These are phyloP conservation scores for Apiospora rasikravindrae DNA, from an alignment of 2,329 filamentous ascomycete species.

Conservation along the genomic window DNA sequence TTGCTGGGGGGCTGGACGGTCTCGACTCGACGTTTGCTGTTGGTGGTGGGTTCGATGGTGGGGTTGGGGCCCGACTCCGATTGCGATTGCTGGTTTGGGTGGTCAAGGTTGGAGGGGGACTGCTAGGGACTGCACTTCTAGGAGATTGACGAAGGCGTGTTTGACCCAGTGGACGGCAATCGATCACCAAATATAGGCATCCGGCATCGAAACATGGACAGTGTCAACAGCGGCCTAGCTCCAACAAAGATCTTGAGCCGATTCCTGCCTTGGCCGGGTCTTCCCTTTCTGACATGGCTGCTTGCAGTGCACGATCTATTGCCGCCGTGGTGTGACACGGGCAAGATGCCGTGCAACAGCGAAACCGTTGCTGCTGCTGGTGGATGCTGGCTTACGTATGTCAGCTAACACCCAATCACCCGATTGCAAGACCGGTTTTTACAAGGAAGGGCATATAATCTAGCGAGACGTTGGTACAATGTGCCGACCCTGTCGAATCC, in stretches of 20 bases:
- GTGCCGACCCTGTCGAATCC: background rate
- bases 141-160: background rate
- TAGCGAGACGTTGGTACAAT: background rate
- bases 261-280: background rate
- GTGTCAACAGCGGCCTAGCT: background rate
- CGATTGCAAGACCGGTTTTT: background rate
- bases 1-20: constrained; percentile 3
- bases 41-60: constrained; percentile 12
- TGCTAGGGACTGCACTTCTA: too few relatives aligned
- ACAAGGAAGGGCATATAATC: constrained; percentile 14
- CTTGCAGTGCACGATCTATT: constrained; percentile 11
- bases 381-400: constrained; percentile 2
- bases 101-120: background rate
- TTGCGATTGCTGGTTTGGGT: background rate
- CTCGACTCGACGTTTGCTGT: constrained; percentile 12
- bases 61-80: constrained; percentile 6
- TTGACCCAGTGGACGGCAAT: background rate
- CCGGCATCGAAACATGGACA: background rate
- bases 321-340: background rate
- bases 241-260: constrained; percentile 3
- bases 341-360: background rate
- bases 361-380: background rate
- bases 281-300: background rate
- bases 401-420: constrained; percentile 1
- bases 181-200: background rate